Evolutionary conservation across 495 filamentous ascomycete genomes (phyloP), one percentile per base, ranked within the genome.

Genomic region (Hypoxylon subgilvum): DNA sequence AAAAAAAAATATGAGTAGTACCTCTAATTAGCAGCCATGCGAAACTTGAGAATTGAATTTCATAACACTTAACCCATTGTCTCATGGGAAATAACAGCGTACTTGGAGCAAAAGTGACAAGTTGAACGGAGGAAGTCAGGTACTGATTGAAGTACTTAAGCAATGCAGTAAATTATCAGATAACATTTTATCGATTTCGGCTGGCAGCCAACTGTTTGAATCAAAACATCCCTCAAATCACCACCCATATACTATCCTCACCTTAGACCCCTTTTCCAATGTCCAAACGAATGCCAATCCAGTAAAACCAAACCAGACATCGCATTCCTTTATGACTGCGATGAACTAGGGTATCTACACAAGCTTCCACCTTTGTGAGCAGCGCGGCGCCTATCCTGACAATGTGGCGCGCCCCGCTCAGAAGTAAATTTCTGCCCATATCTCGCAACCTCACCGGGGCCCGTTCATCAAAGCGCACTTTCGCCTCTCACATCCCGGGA

Each of bases 371-470:
- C 19, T 40, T 31, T 5, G 27, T 22, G 25, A n/a, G 40, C 30
- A 42, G 47, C 32, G 19, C 30, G 44, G 19, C 38, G 30, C 2
- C 19, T 22, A 25, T 9, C 7, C 12, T 12, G 6, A 64, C 23
- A 41, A 64, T 64, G 61, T 50, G 58, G 48, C 54, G 54, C 31
- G 14, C 49, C 9, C 43, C 35, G 25, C 43, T 50, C 14, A 50
- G 22, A 54, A 64, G 49, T 49, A 30, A 50, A 8, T 44, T 49
- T 16, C 49, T 51, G 6, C 18, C 43, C 1, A 44, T 36, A 30
- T 27, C 21, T 40, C 44, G 32, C 18, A 22, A 17, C 35, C 36
- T 44, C 16, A 16, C 10, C 38, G 23, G 53, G 25, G 14, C 52
- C 18, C 27, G 46, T 14, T n/a, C 6, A 9, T 13, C 41, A 8